These are phyloP conservation scores for Bruguiera sexangula DNA, from an alignment of 345 rosid species.

Conservation along the genomic window DNA sequence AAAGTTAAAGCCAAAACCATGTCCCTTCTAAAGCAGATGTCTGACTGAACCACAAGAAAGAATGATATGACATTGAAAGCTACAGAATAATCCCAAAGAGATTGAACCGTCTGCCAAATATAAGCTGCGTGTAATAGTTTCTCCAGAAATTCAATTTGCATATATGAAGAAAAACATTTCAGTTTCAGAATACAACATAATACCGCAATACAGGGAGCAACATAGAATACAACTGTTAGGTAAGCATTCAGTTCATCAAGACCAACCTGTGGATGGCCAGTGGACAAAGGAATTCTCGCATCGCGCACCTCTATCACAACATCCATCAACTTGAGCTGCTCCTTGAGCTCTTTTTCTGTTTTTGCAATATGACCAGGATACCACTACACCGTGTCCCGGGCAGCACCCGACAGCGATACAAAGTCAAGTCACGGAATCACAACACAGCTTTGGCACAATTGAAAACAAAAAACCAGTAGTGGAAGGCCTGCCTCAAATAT, in stretches of 20 bases:
- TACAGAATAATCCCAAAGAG: background rate
- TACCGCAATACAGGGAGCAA: background rate
- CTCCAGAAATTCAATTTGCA: background rate
- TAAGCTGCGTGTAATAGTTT: background rate
- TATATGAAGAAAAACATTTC: background rate
- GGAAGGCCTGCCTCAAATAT: background rate
- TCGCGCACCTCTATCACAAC: conserved; percentile 90
- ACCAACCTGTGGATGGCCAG: conserved; percentile 75
- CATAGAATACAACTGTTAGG: background rate
- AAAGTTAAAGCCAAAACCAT: background rate
- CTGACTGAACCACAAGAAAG: background rate
- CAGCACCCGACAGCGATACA: conserved; percentile 1
- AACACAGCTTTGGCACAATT: background rate
- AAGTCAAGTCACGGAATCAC: background rate
- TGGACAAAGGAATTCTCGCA: conserved; percentile 88
- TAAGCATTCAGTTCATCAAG: background rate
- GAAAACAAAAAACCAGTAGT: background rate
- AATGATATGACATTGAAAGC: conserved; percentile 1
- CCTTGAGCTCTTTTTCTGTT: conserved; percentile 85
- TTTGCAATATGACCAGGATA: conserved; percentile 98
- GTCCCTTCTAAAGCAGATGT: background rate
- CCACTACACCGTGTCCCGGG: conserved; percentile 49
- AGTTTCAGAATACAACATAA: background rate
- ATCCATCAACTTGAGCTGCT: conserved; percentile 93
- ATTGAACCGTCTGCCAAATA: background rate